Percentiles rank a stretch among this genome's conserved stretches.
phyloP scores from a whole-genome alignment of 306 rosid species.

The Geum urbanum region DNA sequence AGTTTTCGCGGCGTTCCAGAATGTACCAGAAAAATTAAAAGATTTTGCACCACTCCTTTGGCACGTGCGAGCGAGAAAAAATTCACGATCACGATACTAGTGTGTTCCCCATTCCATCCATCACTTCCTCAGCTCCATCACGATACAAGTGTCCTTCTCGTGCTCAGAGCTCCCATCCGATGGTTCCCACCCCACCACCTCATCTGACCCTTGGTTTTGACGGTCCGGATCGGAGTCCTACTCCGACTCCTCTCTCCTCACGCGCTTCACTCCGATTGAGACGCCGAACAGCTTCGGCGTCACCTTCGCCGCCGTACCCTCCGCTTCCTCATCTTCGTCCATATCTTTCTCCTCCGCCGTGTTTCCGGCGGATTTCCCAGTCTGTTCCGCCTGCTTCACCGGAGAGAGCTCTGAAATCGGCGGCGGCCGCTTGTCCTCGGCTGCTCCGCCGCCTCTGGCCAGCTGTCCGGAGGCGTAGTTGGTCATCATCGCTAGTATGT shows the following conservation, averaged over 20 bases:
- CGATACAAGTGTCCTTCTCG: slow-evolving; percentile 42
- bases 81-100: not conserved
- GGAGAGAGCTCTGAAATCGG: slow-evolving; percentile 20
- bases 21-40: slow-evolving; percentile 6
- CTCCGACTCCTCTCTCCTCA: slow-evolving; percentile 45
- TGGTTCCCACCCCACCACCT: slow-evolving; percentile 49
- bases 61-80: slow-evolving; percentile 18
- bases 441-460: slow-evolving; percentile 28
- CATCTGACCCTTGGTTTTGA: slow-evolving; percentile 34
- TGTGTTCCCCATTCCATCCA: not conserved
- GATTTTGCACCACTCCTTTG: not conserved
- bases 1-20: not conserved
- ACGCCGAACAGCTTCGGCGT: slow-evolving; percentile 77
- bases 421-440: slow-evolving; percentile 30
- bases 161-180: slow-evolving; percentile 46
- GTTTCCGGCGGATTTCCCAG: slow-evolving; percentile 16
- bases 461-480: slow-evolving; percentile 60
- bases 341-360: slow-evolving; percentile 9
- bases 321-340: not conserved
- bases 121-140: slow-evolving; percentile 60
- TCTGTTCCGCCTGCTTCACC: slow-evolving; percentile 13
- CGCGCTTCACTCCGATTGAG: slow-evolving; percentile 69
- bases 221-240: slow-evolving; percentile 33
- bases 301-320: slow-evolving; percentile 15
- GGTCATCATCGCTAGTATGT: slow-evolving; percentile 62